phyloP scores from a whole-genome alignment of 805 yeast genomes.

The Isabelozyma gotoi region DNA sequence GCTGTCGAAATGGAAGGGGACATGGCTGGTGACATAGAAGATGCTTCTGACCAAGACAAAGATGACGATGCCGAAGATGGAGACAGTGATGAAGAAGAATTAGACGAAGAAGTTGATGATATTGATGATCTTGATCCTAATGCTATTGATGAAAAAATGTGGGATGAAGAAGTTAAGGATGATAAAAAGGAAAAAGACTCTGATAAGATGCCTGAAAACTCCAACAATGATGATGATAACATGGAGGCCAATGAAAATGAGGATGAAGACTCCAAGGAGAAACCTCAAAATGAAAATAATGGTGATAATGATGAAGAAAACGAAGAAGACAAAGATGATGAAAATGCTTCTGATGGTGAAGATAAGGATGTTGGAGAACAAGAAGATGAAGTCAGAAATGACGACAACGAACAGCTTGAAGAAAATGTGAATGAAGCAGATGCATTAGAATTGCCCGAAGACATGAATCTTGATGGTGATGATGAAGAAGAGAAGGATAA shows the following conservation, averaged over 20 bases:
- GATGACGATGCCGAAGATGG: slow-evolving; percentile 51
- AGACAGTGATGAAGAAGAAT: slow-evolving; percentile 49
- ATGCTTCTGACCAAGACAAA: slow-evolving; percentile 65
- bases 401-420: slow-evolving; percentile 68
- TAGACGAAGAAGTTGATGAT: slow-evolving; percentile 89
- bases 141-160: slow-evolving; percentile 95
- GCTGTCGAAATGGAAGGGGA: slow-evolving; percentile 96
- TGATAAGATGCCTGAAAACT: slow-evolving; percentile 62
- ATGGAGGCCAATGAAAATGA: slow-evolving; percentile 44
- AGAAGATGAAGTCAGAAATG: slow-evolving; percentile 72
- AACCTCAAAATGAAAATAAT: slow-evolving; percentile 34
- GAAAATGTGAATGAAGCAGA: slow-evolving; percentile 80
- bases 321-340: slow-evolving; percentile 43
- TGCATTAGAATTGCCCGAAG: slow-evolving; percentile 88
- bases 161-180: slow-evolving; percentile 89
- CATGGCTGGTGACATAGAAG: slow-evolving; percentile 92
- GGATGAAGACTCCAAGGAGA: slow-evolving; percentile 28
- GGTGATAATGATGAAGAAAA: slow-evolving; percentile 37
- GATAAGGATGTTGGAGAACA: slow-evolving; percentile 81
- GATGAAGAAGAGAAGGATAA: slow-evolving; percentile 51
- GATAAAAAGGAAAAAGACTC: slow-evolving; percentile 79
- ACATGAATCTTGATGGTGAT: slow-evolving; percentile 83
- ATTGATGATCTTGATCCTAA: slow-evolving; percentile 89
- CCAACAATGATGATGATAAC: slow-evolving; percentile 52
- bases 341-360: slow-evolving; percentile 54